Conservation (phyloP, 164 flowering plant species). For the Stephania japonica region DNA sequence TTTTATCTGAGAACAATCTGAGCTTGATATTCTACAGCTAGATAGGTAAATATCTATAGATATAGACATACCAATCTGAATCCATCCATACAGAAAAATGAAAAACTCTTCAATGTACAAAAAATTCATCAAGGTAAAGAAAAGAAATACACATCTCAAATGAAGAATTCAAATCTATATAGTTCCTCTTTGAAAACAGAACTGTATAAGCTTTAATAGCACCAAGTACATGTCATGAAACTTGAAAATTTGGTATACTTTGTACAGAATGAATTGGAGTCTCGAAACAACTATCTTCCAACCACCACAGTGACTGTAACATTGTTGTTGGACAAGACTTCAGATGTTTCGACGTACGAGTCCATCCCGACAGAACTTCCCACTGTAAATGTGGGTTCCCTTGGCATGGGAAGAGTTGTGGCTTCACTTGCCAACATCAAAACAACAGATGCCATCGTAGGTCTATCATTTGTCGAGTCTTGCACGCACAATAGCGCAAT, state of each 20-base stretch:
- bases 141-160: neutral
- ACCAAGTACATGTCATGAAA: too few species aligned
- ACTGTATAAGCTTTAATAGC: neutral
- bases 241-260: neutral
- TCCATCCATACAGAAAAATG: neutral
- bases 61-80: neutral
- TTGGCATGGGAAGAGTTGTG: conserved; percentile 13
- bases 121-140: too few species aligned
- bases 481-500: conserved; percentile 30
- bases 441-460: conserved; percentile 20
- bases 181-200: neutral
- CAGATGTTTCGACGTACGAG: neutral
- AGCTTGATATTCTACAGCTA: neutral
- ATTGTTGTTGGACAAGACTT: conserved; percentile 14
- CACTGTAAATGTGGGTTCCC: conserved; percentile 16
- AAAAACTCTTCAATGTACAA: neutral
- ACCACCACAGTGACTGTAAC: conserved; percentile 10
- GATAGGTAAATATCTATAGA: neutral
- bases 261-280: neutral
- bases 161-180: neutral
- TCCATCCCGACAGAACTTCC: conserved; percentile 6
- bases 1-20: too few species aligned
- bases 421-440: conserved; percentile 20
- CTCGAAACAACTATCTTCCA: conserved; percentile 13
- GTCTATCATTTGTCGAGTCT: conserved; percentile 21